phyloP scores from a whole-genome alignment of 805 yeast species.

The Candida coquimbonensis region DNA sequence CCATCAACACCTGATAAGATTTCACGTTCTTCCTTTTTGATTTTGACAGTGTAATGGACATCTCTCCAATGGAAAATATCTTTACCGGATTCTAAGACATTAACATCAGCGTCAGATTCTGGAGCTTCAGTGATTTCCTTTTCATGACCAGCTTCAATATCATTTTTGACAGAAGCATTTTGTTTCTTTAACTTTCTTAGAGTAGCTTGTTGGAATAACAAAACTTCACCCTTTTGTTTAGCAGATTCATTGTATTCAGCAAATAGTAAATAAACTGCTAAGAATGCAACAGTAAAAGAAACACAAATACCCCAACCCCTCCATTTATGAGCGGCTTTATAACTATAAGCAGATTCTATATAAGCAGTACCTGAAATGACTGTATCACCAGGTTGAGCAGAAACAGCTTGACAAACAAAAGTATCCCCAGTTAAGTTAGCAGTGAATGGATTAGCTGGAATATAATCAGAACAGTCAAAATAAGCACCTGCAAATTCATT shows the following conservation, averaged over 20 bases:
- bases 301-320: constrained; percentile 56
- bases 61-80: constrained; percentile 75
- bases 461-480: constrained; percentile 38
- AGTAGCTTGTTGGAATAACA: constrained; percentile 47
- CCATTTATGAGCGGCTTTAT: constrained; percentile 46
- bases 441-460: constrained; percentile 31
- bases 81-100: constrained; percentile 27
- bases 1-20: constrained; percentile 65
- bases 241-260: constrained; percentile 57
- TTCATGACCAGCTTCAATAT: constrained; percentile 22
- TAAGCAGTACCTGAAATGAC: constrained; percentile 47
- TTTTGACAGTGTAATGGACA: constrained; percentile 62
- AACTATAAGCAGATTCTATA: constrained; percentile 36
- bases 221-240: constrained; percentile 63
- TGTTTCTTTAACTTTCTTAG: constrained; percentile 40
- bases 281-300: constrained; percentile 48
- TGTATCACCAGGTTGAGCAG: constrained; percentile 44
- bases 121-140: constrained; percentile 21
- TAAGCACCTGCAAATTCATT: constrained; percentile 42
- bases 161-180: constrained; percentile 22
- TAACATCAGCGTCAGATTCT: constrained; percentile 16
- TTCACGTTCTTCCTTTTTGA: constrained; percentile 52
- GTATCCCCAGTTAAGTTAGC: constrained; percentile 23
- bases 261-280: constrained; percentile 42
- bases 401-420: constrained; percentile 48